These are phyloP conservation scores for Fulvia fulva DNA, from an alignment of 2,329 filamentous ascomycete species.

Conservation along the genomic window DNA sequence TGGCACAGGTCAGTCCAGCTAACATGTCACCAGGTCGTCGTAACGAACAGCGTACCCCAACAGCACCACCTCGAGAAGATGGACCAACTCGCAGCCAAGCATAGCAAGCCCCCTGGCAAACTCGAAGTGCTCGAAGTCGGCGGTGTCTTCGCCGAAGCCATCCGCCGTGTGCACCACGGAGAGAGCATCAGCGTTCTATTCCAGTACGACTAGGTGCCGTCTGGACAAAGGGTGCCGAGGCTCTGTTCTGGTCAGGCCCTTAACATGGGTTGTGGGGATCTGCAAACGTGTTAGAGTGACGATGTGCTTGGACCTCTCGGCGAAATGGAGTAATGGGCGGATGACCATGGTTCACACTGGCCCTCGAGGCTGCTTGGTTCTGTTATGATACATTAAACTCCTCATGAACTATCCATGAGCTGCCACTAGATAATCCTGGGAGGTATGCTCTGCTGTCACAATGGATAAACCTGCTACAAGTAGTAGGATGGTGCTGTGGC, in stretches of 20 bases:
- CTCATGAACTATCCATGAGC: not conserved
- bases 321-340: not conserved
- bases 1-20: not conserved
- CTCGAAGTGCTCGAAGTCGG: constrained; percentile 89
- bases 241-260: not conserved
- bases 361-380: not conserved
- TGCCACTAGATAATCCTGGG: not conserved
- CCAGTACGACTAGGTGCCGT: constrained; percentile 61
- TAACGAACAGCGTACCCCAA: constrained; percentile 94
- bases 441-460: not conserved
- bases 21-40: constrained; percentile 55
- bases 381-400: not conserved
- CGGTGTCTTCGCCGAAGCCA: constrained; percentile 85
- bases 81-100: constrained; percentile 18
- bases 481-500: not conserved
- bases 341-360: not conserved
- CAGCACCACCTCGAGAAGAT: constrained; percentile 62
- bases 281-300: not conserved
- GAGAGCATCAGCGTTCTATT: constrained; percentile 97
- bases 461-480: not conserved
- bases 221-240: constrained; percentile 1
- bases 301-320: not conserved
- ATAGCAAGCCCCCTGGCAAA: constrained; percentile 64
- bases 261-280: not conserved
- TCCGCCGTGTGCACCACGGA: constrained; percentile 92